A percentile compares a stretch with the other conserved stretches of the same genome.
phyloP scores from a whole-genome alignment of 2,329 filamentous ascomycete species.

The Neonectria sp. region DNA sequence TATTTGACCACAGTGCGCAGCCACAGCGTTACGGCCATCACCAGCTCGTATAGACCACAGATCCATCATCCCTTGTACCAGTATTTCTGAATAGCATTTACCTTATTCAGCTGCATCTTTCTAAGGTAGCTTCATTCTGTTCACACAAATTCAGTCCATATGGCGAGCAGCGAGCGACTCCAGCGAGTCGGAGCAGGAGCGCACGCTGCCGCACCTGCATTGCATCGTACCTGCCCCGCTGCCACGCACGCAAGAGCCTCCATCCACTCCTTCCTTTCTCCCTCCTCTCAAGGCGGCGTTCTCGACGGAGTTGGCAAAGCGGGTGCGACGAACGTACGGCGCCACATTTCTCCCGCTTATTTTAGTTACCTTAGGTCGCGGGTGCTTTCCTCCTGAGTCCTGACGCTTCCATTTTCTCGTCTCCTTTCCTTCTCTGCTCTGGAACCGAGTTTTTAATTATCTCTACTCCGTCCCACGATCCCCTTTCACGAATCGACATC shows the following conservation, averaged over 20 bases:
- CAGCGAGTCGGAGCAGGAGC: conserved; percentile 1
- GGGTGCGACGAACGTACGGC: not conserved
- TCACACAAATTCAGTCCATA: not conserved
- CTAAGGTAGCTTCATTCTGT: conserved; percentile 4
- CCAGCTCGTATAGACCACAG: not conserved
- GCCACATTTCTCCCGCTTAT: conserved; percentile 7
- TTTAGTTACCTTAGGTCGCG: not conserved
- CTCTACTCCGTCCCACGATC: conserved; percentile 7
- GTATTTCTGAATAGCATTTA: no score
- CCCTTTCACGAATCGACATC: not conserved
- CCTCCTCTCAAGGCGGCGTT: not conserved
- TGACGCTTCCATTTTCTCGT: not conserved
- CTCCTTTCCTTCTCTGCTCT: not conserved
- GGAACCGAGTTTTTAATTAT: not conserved
- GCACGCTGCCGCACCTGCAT: conserved; percentile 20
- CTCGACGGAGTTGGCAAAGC: not conserved
- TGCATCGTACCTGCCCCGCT: conserved; percentile 23
- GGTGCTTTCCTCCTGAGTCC: not conserved
- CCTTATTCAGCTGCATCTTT: not conserved
- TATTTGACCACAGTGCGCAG: not conserved
- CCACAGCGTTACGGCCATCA: not conserved
- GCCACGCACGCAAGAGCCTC: conserved; percentile 21
- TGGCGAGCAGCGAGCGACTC: conserved; percentile 3
- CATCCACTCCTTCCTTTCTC: conserved; percentile 9
- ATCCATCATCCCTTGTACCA: not conserved